Base-by-base conservation (phyloP, 305 asterid species). In the Fraxinus xanthoxyloides region DNA sequence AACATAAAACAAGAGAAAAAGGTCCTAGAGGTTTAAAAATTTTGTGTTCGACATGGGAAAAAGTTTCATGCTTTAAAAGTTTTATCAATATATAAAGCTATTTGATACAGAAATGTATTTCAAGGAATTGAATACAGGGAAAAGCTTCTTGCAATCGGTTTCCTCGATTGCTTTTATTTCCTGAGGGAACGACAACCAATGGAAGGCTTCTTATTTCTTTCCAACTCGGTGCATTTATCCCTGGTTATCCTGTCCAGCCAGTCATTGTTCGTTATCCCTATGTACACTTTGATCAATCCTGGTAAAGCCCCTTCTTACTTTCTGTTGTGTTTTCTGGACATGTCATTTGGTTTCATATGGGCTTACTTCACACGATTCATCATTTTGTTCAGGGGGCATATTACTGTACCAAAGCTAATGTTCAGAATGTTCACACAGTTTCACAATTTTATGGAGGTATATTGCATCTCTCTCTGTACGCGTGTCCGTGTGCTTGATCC, bases 381-480 rank as follows among this genome's bases (percentile, higher is more conserved):
- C 19, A 67, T 80, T 80, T 82, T 85, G 61, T 85, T 78, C 89
- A 97, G 99, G 99, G 98, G 99, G 59, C 86, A 91, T 65, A 84
- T 97, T 79, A 30, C 94, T 75, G 76, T 97, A 75, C 92, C 86
- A 46, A 91, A 73, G 91, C 87, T 97, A 78, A 93, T 97, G 98
- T 90, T 94, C 89, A 92, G 99, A 88, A 97, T 97, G 99, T 95
- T 97, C 82, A 90, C 92, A 0, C 99, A 97, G 87, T 94, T 97
- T 82, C 98, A 97, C 88, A 97, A 97, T 89, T 97, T 94, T 90
- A 95, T 95, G 98, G 99, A 97, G 98, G 99, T 96, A 87, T 26
- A 79, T 5, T 70, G 72, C 69, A 19, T 79, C 26, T 78, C 32
- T 35, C 9, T 79, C 6, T 12, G 73, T 26, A n/a, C 4, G 51